Evolutionary conservation across 768 basidiomycete genomes (phyloP).

Genomic region (Kwoniella sp.): DNA sequence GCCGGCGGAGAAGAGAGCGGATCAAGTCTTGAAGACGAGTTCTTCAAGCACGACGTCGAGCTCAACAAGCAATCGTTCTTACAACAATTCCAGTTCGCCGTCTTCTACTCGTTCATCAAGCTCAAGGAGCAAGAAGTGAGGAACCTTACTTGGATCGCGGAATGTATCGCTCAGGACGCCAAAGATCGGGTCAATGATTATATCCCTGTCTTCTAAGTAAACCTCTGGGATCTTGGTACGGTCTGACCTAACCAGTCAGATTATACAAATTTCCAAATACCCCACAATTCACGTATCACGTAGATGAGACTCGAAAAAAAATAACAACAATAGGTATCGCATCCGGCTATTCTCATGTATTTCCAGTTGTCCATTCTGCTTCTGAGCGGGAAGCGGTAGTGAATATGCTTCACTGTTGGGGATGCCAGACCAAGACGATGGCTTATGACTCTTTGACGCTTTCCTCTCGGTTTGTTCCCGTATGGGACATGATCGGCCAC

Average conservation of each 20-base stretch:
- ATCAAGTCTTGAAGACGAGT: constrained; percentile 78
- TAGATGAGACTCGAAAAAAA: not conserved
- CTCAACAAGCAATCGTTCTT: constrained; percentile 93
- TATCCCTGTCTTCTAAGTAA: constrained; percentile 63
- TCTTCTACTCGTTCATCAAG: constrained; percentile 76
- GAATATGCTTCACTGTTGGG: too few relatives aligned
- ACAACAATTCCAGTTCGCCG: constrained; percentile 93
- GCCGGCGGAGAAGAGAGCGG: constrained; percentile 63
- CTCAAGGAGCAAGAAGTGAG: constrained; percentile 61
- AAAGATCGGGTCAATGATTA: constrained; percentile 93
- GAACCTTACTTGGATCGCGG: constrained; percentile 69
- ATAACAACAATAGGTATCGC: too few relatives aligned
- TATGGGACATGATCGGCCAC: too few relatives aligned
- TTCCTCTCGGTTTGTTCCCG: too few relatives aligned
- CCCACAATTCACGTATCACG: not conserved
- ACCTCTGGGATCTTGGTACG: too few relatives aligned
- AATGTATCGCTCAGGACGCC: constrained; percentile 97
- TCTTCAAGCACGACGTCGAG: constrained; percentile 90
- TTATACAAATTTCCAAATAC: not conserved
- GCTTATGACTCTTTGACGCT: too few relatives aligned
- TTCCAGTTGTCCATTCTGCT: not conserved
- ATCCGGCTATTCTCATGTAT: not conserved
- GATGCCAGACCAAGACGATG: too few relatives aligned
- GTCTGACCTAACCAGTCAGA: too few relatives aligned
- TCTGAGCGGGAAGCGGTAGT: too few relatives aligned